Percentiles rank a stretch among this genome's conserved stretches.
Evolutionary conservation across 139 green algal genomes (phyloP).

Genomic region (Closterium sp.): DNA sequence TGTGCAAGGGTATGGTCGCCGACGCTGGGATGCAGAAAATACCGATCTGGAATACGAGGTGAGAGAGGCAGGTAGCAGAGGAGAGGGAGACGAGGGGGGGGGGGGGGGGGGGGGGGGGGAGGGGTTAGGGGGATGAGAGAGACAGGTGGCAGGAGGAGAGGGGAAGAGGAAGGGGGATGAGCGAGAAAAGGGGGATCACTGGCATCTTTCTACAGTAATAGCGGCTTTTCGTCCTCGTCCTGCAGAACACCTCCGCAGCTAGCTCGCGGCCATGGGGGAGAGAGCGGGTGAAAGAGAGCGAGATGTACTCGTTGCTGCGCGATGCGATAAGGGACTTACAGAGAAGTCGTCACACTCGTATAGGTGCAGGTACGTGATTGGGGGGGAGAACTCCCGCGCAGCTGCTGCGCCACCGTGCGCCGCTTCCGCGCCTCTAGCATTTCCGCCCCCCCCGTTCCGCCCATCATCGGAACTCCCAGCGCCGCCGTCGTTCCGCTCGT

Average conservation of each 20-base stretch:
- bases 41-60: slow-evolving; percentile 53
- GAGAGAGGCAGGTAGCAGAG: neutral
- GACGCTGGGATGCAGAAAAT: slow-evolving; percentile 80
- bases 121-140: neutral
- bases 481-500: neutral
- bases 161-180: neutral
- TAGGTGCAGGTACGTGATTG: slow-evolving; percentile 85
- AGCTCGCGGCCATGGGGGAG: too few relatives aligned
- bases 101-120: too few relatives aligned
- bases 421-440: neutral
- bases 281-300: too few relatives aligned
- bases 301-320: too few relatives aligned
- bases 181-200: neutral
- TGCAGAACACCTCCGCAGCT: too few relatives aligned
- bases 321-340: slow-evolving; percentile 52
- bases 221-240: too few relatives aligned
- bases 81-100: neutral
- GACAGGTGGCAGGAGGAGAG: neutral
- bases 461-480: slow-evolving; percentile 1
- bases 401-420: neutral
- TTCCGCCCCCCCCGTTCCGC: neutral
- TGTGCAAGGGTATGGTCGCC: slow-evolving; percentile 80
- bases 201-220: too few relatives aligned
- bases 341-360: slow-evolving; percentile 74
- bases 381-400: slow-evolving; percentile 28